Percentiles rank a stretch among this genome's conserved stretches.
phyloP scores from a whole-genome alignment of 768 basidiomycete species.

The Mycena kentingensis region DNA sequence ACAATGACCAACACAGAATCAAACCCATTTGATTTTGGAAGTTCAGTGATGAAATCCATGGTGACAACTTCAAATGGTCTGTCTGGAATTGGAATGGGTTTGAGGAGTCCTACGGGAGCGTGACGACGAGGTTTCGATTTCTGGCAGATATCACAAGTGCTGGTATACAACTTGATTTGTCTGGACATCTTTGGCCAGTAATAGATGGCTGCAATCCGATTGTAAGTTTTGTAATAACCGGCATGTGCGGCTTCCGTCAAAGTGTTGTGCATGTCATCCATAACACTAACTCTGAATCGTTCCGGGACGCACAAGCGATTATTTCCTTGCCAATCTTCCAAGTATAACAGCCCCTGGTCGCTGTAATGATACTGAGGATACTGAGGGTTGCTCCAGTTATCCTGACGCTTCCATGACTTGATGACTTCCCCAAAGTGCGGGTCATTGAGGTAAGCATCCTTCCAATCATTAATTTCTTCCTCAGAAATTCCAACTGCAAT shows the following conservation, averaged over 20 bases:
- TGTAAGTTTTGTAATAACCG: conserved; percentile 31
- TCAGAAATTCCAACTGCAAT: conserved; percentile 4
- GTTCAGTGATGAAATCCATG: conserved; percentile 40
- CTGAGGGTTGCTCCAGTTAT: conserved; percentile 2
- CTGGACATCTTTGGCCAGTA: conserved; percentile 38
- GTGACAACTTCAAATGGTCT: conserved; percentile 33
- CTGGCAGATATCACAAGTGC: conserved; percentile 33
- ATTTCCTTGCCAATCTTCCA: conserved; percentile 28
- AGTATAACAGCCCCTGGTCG: conserved; percentile 25
- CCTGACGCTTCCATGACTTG: conserved; percentile 1
- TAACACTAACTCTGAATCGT: conserved; percentile 10
- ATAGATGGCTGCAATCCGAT: conserved; percentile 24
- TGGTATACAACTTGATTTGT: conserved; percentile 24
- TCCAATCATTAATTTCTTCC: conserved; percentile 1
- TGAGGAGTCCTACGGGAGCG: conserved; percentile 34
- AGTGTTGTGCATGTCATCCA: conserved; percentile 30
- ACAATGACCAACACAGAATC: conserved; percentile 37
- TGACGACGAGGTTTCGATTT: conserved; percentile 30
- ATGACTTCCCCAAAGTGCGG: conserved; percentile 2
- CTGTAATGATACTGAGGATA: conserved; percentile 15
- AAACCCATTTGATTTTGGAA: conserved; percentile 33
- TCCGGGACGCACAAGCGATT: conserved; percentile 33
- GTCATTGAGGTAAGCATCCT: background rate
- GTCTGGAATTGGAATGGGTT: conserved; percentile 36
- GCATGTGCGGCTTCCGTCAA: conserved; percentile 30